These are phyloP conservation scores for Colletotrichum aenigma DNA, from an alignment of 2,329 filamentous ascomycete species.

Conservation along the genomic window DNA sequence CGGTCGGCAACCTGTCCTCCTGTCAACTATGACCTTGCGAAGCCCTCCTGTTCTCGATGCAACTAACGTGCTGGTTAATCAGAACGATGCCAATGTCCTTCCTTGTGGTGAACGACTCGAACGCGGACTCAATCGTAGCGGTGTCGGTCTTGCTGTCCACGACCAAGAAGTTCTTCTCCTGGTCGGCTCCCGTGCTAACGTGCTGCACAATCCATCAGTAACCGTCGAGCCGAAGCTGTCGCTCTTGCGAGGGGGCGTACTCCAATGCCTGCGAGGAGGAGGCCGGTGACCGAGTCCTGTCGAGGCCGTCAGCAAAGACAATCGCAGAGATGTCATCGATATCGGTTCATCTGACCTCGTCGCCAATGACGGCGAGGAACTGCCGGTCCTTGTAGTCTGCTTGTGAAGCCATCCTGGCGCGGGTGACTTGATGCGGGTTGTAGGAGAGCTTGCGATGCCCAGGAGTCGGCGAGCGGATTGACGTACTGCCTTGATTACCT, in stretches of 20 bases:
- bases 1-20: conserved; percentile 79
- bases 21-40: conserved; percentile 23
- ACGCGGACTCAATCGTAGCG: conserved; percentile 84
- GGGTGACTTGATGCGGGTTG: conserved; percentile 13
- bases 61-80: conserved; percentile 93
- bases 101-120: conserved; percentile 85
- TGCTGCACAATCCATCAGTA: conserved; percentile 61
- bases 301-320: conserved; percentile 6
- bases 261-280: conserved; percentile 93
- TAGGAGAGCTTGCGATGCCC: conserved; percentile 6
- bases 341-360: conserved; percentile 70
- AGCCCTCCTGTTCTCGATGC: neutral
- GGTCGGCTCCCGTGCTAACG: conserved; percentile 85
- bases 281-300: conserved; percentile 93
- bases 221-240: neutral
- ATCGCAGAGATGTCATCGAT: conserved; percentile 22
- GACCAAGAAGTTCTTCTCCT: conserved; percentile 97
- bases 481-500: conserved; percentile 18
- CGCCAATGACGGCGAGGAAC: conserved; percentile 96
- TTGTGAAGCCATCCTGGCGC: conserved; percentile 50
- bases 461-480: conserved; percentile 12
- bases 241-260: conserved; percentile 55
- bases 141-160: conserved; percentile 94
- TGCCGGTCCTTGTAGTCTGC: conserved; percentile 82
- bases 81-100: conserved; percentile 97